Conservation (phyloP, 2,329 filamentous ascomycete genomes). For the Daldinia sp. region DNA sequence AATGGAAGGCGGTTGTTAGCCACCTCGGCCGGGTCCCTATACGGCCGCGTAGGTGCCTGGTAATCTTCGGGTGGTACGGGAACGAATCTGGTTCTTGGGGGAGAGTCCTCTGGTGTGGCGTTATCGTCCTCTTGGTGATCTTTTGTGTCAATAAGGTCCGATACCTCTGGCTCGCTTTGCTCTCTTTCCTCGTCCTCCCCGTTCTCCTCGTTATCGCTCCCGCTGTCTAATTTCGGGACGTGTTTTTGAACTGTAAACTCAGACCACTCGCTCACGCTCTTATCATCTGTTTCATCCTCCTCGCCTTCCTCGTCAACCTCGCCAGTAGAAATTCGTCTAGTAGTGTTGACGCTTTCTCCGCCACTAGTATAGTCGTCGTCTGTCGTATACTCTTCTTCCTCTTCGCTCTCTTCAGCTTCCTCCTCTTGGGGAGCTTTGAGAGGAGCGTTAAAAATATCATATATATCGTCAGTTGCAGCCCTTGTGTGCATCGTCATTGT, state of each 20-base stretch:
- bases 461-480: conserved; percentile 96
- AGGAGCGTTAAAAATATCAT: conserved; percentile 94
- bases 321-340: conserved; percentile 66
- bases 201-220: conserved; percentile 45
- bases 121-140: conserved; percentile 38
- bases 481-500: conserved; percentile 98
- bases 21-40: conserved; percentile 78
- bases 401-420: conserved; percentile 54
- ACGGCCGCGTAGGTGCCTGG: conserved; percentile 79
- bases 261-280: conserved; percentile 83
- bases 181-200: conserved; percentile 49
- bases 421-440: conserved; percentile 55
- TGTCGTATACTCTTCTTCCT: conserved; percentile 76
- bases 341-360: conserved; percentile 83
- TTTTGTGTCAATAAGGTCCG: conserved; percentile 34
- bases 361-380: conserved; percentile 84
- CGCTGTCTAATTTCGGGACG: conserved; percentile 59
- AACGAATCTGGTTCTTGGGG: conserved; percentile 72
- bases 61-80: conserved; percentile 88
- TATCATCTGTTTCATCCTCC: conserved; percentile 63
- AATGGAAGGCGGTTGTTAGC: conserved; percentile 94
- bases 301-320: conserved; percentile 57
- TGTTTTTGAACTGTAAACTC: conserved; percentile 82
- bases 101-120: conserved; percentile 50
- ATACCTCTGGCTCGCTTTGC: conserved; percentile 47